A percentile compares a stretch with the other conserved stretches of the same genome.
Evolutionary conservation across 1,284 basidiomycete genomes (phyloP).

Genomic region (Austropuccinia psidii): DNA sequence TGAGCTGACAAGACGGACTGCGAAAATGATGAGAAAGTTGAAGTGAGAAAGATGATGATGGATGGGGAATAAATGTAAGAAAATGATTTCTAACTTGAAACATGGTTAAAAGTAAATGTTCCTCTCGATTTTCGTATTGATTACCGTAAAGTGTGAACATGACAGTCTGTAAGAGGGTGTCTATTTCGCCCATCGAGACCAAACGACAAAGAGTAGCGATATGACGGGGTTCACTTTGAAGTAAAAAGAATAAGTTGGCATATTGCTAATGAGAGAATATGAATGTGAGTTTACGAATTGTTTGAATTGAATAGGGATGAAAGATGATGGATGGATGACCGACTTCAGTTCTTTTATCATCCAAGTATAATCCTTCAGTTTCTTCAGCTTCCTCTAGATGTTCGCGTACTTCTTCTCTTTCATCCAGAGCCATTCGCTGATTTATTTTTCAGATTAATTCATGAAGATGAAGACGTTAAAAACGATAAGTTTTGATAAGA

Average conservation of each 20-base stretch:
- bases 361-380: constrained; percentile 77
- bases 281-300: neutral
- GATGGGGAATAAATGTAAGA: neutral
- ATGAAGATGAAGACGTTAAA: neutral
- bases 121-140: constrained; percentile 97
- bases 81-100: constrained; percentile 57
- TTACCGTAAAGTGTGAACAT: constrained; percentile 99
- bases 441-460: too few species aligned
- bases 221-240: constrained; percentile 94
- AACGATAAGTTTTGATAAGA: neutral
- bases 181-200: constrained; percentile 90
- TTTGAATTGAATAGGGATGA: neutral
- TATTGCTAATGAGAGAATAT: constrained; percentile 75
- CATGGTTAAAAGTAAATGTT: constrained; percentile 96
- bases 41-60: neutral
- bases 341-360: constrained; percentile 73
- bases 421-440: constrained; percentile 46
- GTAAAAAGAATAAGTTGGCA: constrained; percentile 95
- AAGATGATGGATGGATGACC: neutral
- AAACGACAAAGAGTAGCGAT: constrained; percentile 94
- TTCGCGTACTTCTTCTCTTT: constrained; percentile 73
- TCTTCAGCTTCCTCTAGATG: constrained; percentile 91
- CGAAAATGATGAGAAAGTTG: constrained; percentile 40
- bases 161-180: constrained; percentile 96
- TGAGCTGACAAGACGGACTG: constrained; percentile 94